phyloP scores from a whole-genome alignment of 106 monocot species.

The Acanthochlamys bracteata region DNA sequence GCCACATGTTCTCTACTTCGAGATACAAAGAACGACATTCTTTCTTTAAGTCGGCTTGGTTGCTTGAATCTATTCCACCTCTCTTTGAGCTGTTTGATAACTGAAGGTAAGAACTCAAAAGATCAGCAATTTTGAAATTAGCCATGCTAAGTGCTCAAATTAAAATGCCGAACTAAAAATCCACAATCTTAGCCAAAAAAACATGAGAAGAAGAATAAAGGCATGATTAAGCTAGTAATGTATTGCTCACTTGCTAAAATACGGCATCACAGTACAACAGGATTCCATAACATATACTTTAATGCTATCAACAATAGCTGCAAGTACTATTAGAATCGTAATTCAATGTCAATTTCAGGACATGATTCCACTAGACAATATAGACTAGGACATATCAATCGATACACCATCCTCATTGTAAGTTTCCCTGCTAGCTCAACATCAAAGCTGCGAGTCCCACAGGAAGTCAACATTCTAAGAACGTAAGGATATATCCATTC shows the following conservation, averaged over 20 bases:
- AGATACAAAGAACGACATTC: constrained; percentile 47
- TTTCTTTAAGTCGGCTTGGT: constrained; percentile 21
- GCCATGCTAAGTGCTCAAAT: background rate
- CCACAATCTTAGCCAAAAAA: background rate
- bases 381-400: too few species aligned
- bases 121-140: background rate
- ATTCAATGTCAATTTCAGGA: too few species aligned
- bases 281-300: too few species aligned
- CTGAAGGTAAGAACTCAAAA: constrained; percentile 21
- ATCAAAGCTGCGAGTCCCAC: too few species aligned
- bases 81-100: constrained; percentile 48
- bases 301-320: too few species aligned
- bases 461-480: too few species aligned
- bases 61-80: constrained; percentile 41
- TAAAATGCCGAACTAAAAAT: background rate
- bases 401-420: too few species aligned
- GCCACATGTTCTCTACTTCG: constrained; percentile 51
- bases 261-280: background rate
- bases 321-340: too few species aligned
- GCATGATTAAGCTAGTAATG: background rate
- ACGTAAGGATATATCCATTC: too few species aligned
- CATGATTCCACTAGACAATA: too few species aligned
- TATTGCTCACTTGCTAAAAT: background rate
- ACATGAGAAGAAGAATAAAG: background rate
- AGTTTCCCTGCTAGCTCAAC: too few species aligned